phyloP scores from a whole-genome alignment of 176 grass and related monocot genomes.

The Leersia perrieri region DNA sequence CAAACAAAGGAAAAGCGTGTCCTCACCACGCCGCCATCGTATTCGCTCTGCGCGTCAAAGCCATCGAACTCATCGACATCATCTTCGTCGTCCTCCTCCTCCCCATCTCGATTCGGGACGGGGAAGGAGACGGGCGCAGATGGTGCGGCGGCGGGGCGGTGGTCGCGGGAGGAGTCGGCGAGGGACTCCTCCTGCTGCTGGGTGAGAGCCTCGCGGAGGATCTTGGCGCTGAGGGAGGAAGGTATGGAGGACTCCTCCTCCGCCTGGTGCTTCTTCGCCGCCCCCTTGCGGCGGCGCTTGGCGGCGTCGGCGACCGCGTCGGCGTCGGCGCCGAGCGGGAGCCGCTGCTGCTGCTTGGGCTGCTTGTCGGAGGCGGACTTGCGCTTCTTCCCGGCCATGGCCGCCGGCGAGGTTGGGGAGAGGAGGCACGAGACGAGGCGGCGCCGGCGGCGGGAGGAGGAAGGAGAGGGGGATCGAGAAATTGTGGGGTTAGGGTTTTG shows the following conservation, averaged over 20 bases:
- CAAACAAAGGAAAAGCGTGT: background rate
- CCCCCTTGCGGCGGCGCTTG: constrained; percentile 64
- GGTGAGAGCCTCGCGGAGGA: constrained; percentile 70
- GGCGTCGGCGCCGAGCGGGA: constrained; percentile 50
- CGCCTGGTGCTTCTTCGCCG: constrained; percentile 62
- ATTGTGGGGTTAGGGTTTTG: background rate
- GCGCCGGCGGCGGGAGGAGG: background rate
- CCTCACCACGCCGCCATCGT: constrained; percentile 51
- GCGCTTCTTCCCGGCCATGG: constrained; percentile 80
- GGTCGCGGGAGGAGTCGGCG: constrained; percentile 36
- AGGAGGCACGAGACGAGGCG: too few relatives aligned
- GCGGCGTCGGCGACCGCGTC: constrained; percentile 48
- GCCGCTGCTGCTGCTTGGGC: constrained; percentile 41
- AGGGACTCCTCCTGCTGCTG: constrained; percentile 80
- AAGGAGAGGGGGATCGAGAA: background rate
- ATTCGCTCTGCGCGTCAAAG: constrained; percentile 69
- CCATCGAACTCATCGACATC: constrained; percentile 79
- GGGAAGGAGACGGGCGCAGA: constrained; percentile 33
- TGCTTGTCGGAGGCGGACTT: constrained; percentile 42
- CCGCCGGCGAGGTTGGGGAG: background rate
- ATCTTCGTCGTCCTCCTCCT: constrained; percentile 24
- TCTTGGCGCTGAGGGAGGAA: constrained; percentile 69
- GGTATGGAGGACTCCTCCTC: constrained; percentile 57
- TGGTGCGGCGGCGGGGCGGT: background rate
- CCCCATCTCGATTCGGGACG: constrained; percentile 24